phyloP scores from a whole-genome alignment of 108 stramenopile genomes.

The Nitzschia putrida region DNA sequence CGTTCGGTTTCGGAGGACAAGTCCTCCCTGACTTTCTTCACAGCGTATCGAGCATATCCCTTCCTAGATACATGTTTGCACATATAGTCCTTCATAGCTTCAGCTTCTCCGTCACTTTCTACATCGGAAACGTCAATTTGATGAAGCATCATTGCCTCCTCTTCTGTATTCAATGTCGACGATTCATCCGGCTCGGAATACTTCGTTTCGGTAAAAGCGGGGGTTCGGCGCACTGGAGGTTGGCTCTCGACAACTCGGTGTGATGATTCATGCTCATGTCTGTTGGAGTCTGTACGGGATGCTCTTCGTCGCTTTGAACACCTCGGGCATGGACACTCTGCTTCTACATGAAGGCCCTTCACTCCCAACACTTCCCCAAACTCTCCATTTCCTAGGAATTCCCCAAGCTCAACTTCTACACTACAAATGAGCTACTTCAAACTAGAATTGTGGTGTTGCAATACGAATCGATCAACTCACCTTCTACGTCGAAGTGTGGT shows the following conservation, averaged over 20 bases:
- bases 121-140: constrained; percentile 20
- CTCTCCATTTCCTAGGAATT: constrained; percentile 15
- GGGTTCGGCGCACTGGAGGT: neutral
- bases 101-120: constrained; percentile 40
- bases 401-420: constrained; percentile 1
- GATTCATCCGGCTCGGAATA: neutral
- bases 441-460: too few relatives aligned
- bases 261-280: neutral
- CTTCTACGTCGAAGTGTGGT: too few relatives aligned
- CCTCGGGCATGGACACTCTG: constrained; percentile 8
- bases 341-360: neutral
- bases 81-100: constrained; percentile 48
- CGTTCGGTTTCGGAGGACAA: neutral
- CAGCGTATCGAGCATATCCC: constrained; percentile 53
- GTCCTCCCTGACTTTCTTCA: constrained; percentile 43
- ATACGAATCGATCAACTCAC: too few relatives aligned
- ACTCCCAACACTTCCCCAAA: constrained; percentile 15
- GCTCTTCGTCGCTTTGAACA: neutral
- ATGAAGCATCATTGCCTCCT: neutral
- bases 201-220: neutral
- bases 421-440: too few relatives aligned
- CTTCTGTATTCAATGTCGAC: constrained; percentile 3
- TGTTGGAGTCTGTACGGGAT: neutral
- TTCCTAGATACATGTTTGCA: constrained; percentile 52
- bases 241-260: neutral